Evolutionary conservation across 495 filamentous ascomycete genomes (phyloP).

Genomic region (Aspergillus nidulans): DNA sequence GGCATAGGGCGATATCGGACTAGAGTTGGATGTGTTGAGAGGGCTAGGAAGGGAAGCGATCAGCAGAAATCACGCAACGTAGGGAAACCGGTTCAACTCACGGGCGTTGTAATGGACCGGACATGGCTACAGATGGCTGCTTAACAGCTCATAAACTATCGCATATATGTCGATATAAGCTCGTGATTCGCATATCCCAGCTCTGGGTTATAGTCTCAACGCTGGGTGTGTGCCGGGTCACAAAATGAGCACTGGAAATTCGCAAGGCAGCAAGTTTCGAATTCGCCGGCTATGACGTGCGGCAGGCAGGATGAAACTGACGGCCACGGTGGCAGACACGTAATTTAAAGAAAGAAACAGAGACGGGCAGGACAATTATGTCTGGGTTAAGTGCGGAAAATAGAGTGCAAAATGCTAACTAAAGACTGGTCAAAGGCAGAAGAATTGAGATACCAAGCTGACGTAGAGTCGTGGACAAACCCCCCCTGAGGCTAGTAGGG

Average conservation of each 20-base stretch:
- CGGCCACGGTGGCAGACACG: neutral
- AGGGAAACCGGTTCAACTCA: constrained; percentile 19
- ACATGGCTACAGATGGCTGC: constrained; percentile 12
- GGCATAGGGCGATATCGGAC: constrained; percentile 28
- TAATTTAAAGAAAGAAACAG: neutral
- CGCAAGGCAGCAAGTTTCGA: constrained; percentile 3
- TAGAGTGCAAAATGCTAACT: too few relatives aligned
- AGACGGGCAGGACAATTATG: neutral
- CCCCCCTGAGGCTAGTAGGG: neutral
- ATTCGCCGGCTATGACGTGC: constrained; percentile 9
- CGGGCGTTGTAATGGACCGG: constrained; percentile 16
- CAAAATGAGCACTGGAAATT: neutral
- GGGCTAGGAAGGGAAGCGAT: constrained; percentile 10
- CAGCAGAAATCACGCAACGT: neutral
- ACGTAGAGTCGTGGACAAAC: neutral
- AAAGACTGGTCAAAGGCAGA: neutral
- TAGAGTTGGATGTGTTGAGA: constrained; percentile 17
- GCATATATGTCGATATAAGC: neutral
- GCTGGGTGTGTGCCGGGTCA: neutral
- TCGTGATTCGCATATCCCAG: constrained; percentile 4
- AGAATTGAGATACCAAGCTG: neutral
- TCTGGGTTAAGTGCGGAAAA: too few relatives aligned
- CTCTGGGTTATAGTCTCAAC: neutral
- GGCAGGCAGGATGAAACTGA: neutral
- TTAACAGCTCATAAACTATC: constrained; percentile 1